Evolutionary conservation across 768 basidiomycete species (phyloP).

Genomic region (Phaeolepiota aurea): DNA sequence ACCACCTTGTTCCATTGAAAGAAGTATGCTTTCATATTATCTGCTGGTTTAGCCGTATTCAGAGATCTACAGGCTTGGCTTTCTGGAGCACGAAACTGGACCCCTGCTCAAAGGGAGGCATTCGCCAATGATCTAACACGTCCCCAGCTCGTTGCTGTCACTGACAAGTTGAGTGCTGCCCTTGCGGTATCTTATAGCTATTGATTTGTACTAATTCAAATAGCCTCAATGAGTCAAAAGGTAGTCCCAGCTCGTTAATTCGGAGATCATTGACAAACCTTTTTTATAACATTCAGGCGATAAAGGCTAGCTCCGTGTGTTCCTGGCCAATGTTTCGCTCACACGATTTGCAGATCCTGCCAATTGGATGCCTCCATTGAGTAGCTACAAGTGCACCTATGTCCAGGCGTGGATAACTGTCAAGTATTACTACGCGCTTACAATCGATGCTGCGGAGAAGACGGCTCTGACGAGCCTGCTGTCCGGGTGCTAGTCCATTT

Average conservation of each 20-base stretch:
- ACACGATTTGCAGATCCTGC: constrained; percentile 38
- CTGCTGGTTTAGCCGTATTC: background rate
- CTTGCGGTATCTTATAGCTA: background rate
- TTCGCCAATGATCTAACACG: constrained; percentile 47
- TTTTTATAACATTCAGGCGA: constrained; percentile 23
- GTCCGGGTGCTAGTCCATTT: constrained; percentile 24
- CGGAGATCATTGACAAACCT: constrained; percentile 3
- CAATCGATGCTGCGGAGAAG: constrained; percentile 44
- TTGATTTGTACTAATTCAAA: background rate
- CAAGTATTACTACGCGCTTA: constrained; percentile 41
- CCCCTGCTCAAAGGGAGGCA: constrained; percentile 36
- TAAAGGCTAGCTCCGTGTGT: too few relatives aligned
- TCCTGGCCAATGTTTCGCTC: constrained; percentile 2
- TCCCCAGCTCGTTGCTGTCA: constrained; percentile 43
- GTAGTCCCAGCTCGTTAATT: constrained; percentile 12
- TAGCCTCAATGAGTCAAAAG: constrained; percentile 40
- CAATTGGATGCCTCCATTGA: constrained; percentile 41
- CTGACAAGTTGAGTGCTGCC: constrained; percentile 19
- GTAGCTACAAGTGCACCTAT: constrained; percentile 42
- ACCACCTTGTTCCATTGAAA: constrained; percentile 43
- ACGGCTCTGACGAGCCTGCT: constrained; percentile 32
- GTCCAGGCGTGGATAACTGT: constrained; percentile 45
- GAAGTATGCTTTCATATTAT: constrained; percentile 26
- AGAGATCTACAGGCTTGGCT: constrained; percentile 33
- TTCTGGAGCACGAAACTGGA: constrained; percentile 45